Base-by-base conservation (phyloP, 805 yeast species). In the Lachancea mirantina region DNA sequence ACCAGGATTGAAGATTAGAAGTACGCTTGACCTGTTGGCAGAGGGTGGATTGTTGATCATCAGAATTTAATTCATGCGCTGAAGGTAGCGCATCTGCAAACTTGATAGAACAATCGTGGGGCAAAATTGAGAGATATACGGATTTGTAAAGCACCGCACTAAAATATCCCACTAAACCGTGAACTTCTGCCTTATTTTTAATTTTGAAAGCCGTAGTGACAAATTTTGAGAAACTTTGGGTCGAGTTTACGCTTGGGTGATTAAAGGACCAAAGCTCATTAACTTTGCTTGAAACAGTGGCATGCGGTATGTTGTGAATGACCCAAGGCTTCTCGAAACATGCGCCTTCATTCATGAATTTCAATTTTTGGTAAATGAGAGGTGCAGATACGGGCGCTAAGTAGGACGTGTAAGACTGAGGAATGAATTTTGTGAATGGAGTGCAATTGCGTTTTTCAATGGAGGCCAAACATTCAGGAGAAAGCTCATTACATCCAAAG, bases 401-500 rank as follows among this genome's bases (percentile, higher is more conserved):
- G 36, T 61, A 75, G 10, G 81, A 68, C 1, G 76, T 52, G 48
- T 80, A 76, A 5, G 67, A 61, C 32, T 66, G 59, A 8, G 89
- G 89, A 22, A 81, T 78, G 57, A 72, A 76, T 14, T 74, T 55
- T 2, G 84, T 80, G 21, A 52, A 36, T 8, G 44, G 37, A 6
- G 53, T 55, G 14, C 58, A 33, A 55, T 70, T 44, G 55, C 72
- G 44, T 29, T 47, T 41, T 32, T 70, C 68, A 11, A 66, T 47
- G 1, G 67, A 59, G 27, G 61, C 62, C 3, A 84, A 54, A 37
- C 92, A 78, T 52, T 88, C 97, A 0, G 97, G 96, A 6, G 84
- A 70, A 11, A 84, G 64, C 52, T 88, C 96, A 55, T 88, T 89
- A 54, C 94, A 89, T 4, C 95, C 96, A 60, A 89, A 82, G 10